phyloP scores from a whole-genome alignment of 2,329 filamentous ascomycete genomes.

The Xylariales sp. region DNA sequence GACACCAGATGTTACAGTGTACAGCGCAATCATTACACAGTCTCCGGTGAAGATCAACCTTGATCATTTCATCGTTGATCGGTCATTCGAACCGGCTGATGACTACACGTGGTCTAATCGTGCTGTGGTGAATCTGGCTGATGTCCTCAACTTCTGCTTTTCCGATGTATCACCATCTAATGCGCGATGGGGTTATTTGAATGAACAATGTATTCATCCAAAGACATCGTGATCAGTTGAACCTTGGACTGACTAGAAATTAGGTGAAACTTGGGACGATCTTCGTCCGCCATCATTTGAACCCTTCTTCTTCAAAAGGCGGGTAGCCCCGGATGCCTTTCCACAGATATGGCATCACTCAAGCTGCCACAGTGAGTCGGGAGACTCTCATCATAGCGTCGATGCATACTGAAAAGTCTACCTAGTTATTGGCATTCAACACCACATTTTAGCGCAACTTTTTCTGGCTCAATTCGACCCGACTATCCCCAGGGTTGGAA shows the following conservation, averaged over 20 bases:
- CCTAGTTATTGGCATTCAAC: slow-evolving; percentile 53
- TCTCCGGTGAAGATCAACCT: slow-evolving; percentile 44
- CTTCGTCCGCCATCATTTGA: slow-evolving; percentile 47
- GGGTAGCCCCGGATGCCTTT: slow-evolving; percentile 38
- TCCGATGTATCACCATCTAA: slow-evolving; percentile 31
- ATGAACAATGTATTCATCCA: slow-evolving; percentile 35
- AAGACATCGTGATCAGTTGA: no score
- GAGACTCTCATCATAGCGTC: neutral
- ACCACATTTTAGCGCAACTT: slow-evolving; percentile 53
- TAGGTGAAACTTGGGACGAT: slow-evolving; percentile 46
- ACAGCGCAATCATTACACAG: slow-evolving; percentile 46
- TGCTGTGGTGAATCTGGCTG: slow-evolving; percentile 57
- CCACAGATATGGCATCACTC: slow-evolving; percentile 54
- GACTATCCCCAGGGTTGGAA: slow-evolving; percentile 44
- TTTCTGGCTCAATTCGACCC: slow-evolving; percentile 54
- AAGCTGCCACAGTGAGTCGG: slow-evolving; percentile 44
- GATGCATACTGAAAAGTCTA: slow-evolving; percentile 6
- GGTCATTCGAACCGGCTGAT: slow-evolving; percentile 40
- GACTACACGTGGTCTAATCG: slow-evolving; percentile 58
- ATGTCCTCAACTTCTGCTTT: slow-evolving; percentile 61
- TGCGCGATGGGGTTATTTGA: slow-evolving; percentile 38
- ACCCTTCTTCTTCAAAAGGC: slow-evolving; percentile 45
- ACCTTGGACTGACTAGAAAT: no score
- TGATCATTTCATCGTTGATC: slow-evolving; percentile 45
- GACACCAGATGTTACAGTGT: no score